These are phyloP conservation scores for Russula brevipes DNA, from an alignment of 768 basidiomycete species.

Conservation along the genomic window DNA sequence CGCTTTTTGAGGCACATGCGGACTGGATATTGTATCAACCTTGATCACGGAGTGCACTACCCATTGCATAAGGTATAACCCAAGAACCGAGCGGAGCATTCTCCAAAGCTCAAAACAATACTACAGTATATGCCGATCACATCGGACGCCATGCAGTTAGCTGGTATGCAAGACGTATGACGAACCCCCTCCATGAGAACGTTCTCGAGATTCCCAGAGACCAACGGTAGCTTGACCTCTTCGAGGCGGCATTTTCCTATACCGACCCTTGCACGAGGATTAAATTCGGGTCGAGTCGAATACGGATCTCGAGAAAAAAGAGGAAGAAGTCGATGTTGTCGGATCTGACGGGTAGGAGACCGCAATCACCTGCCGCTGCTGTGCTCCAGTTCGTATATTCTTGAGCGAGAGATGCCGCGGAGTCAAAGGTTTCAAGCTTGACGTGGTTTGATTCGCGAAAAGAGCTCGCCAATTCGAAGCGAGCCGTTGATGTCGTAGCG, in stretches of 20 bases:
- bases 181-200: conserved; percentile 93
- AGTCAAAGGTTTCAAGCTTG: background rate
- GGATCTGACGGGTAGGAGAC: conserved; percentile 31
- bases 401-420: conserved; percentile 30
- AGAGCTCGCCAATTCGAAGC: background rate
- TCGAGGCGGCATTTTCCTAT: conserved; percentile 53
- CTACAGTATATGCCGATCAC: background rate
- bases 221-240: conserved; percentile 78
- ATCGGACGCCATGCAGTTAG: background rate
- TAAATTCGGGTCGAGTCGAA: conserved; percentile 22
- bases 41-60: background rate
- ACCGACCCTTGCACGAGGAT: conserved; percentile 37
- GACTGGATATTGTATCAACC: background rate
- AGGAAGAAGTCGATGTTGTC: conserved; percentile 27
- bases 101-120: background rate
- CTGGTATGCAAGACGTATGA: background rate
- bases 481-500: background rate
- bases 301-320: conserved; percentile 21
- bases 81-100: no score
- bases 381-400: conserved; percentile 26
- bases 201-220: conserved; percentile 68
- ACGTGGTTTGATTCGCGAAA: background rate
- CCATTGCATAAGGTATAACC: background rate
- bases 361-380: conserved; percentile 12
- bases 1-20: conserved; percentile 42